phyloP scores from a whole-genome alignment of 805 yeast genomes.

The Yarrowia yakushimensis region DNA sequence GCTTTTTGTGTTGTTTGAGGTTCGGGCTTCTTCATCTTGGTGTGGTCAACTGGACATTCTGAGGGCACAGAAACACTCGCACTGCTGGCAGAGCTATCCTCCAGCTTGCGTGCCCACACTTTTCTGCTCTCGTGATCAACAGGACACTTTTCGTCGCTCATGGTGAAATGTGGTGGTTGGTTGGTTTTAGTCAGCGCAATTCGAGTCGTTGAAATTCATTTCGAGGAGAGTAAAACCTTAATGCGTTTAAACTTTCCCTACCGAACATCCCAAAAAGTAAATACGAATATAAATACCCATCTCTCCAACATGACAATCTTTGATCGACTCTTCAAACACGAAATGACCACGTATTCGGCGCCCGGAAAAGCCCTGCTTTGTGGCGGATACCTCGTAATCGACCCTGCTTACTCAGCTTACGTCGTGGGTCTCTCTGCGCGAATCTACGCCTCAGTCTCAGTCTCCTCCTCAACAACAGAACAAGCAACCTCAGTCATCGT shows the following conservation, averaged over 20 bases:
- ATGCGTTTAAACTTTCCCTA: neutral
- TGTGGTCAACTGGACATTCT: constrained; percentile 27
- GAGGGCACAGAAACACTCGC: no score
- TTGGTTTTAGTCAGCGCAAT: neutral
- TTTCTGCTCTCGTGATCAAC: constrained; percentile 46
- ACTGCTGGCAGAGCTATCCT: no score
- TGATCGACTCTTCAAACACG: constrained; percentile 12
- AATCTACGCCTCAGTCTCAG: constrained; percentile 68
- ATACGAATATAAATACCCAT: no score
- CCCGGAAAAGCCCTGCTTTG: constrained; percentile 94
- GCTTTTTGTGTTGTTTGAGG: neutral
- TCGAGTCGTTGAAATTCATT: neutral
- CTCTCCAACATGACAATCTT: constrained; percentile 15
- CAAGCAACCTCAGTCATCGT: constrained; percentile 47
- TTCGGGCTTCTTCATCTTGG: neutral
- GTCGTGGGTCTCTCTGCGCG: constrained; percentile 86
- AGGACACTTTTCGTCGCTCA: constrained; percentile 42
- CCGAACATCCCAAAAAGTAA: no score
- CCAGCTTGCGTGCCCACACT: constrained; percentile 32
- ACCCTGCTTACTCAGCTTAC: constrained; percentile 67
- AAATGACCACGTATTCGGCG: constrained; percentile 65
- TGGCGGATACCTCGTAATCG: constrained; percentile 91
- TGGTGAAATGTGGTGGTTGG: neutral
- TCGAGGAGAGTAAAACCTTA: neutral
- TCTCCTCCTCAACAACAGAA: constrained; percentile 13